A percentile compares a stretch with the other conserved stretches of the same genome.
phyloP scores from a whole-genome alignment of 1,139 yeast genomes.

The Hyphopichia fennica region DNA sequence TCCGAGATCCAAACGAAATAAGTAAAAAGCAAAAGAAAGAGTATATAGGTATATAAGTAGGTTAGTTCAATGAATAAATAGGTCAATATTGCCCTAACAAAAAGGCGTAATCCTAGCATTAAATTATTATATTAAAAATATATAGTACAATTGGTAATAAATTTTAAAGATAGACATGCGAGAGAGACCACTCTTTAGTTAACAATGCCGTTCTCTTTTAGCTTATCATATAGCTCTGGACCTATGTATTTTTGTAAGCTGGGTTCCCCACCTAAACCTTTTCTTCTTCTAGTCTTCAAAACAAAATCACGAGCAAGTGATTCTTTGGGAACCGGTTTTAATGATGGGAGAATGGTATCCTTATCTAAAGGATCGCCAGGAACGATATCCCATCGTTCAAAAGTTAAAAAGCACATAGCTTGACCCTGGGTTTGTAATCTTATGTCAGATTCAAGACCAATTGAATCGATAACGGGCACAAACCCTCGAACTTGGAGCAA shows the following conservation, averaged over 20 bases:
- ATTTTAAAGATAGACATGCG: background rate
- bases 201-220: slow-evolving; percentile 49
- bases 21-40: slow-evolving; percentile 1
- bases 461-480: slow-evolving; percentile 86
- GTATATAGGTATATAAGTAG: slow-evolving; percentile 5
- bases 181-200: slow-evolving; percentile 17
- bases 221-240: slow-evolving; percentile 51
- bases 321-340: slow-evolving; percentile 70
- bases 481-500: slow-evolving; percentile 60
- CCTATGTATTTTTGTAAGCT: slow-evolving; percentile 70
- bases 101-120: no score
- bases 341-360: slow-evolving; percentile 59
- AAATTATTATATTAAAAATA: background rate
- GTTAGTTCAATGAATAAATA: background rate
- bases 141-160: background rate
- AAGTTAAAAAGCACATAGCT: slow-evolving; percentile 67
- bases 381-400: slow-evolving; percentile 72
- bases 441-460: slow-evolving; percentile 86
- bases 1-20: background rate
- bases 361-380: slow-evolving; percentile 92
- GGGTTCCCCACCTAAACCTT: slow-evolving; percentile 83
- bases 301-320: slow-evolving; percentile 87
- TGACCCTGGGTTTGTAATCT: slow-evolving; percentile 76
- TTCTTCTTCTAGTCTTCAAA: slow-evolving; percentile 82
- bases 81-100: background rate